phyloP scores from a whole-genome alignment of 2,329 filamentous ascomycete genomes.

The Penicillium psychrosexuale region DNA sequence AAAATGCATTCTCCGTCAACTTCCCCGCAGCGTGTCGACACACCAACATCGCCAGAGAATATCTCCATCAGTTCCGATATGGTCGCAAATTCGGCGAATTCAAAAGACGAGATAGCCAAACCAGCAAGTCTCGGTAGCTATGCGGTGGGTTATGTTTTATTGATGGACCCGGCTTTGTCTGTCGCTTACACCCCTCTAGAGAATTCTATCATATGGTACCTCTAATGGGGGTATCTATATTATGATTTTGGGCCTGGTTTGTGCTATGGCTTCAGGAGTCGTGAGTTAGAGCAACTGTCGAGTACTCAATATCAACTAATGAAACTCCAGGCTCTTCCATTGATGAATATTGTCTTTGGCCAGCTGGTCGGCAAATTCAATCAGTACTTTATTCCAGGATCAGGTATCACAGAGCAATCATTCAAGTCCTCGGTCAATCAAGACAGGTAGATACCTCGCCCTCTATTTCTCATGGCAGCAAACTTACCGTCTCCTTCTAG shows the following conservation, averaged over 20 bases:
- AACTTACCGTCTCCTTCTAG: constrained; percentile 29
- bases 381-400: constrained; percentile 50
- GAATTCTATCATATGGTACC: constrained; percentile 25
- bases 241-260: constrained; percentile 16
- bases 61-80: neutral
- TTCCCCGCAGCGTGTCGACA: neutral
- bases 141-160: neutral
- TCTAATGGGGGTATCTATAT: constrained; percentile 12
- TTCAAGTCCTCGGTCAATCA: constrained; percentile 52
- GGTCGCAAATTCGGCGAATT: neutral
- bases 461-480: neutral
- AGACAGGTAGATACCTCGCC: constrained; percentile 19
- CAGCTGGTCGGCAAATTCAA: constrained; percentile 55
- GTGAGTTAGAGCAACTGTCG: neutral
- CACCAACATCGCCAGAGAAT: neutral
- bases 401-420: constrained; percentile 41
- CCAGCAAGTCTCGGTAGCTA: neutral
- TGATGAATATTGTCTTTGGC: constrained; percentile 61
- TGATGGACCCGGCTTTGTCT: neutral
- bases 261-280: constrained; percentile 19
- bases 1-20: neutral
- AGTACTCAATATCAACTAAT: no score
- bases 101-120: neutral
- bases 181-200: constrained; percentile 8
- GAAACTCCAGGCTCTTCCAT: constrained; percentile 33